Evolutionary conservation across 2,329 filamentous ascomycete genomes (phyloP).

Genomic region (Diaporthe eres): DNA sequence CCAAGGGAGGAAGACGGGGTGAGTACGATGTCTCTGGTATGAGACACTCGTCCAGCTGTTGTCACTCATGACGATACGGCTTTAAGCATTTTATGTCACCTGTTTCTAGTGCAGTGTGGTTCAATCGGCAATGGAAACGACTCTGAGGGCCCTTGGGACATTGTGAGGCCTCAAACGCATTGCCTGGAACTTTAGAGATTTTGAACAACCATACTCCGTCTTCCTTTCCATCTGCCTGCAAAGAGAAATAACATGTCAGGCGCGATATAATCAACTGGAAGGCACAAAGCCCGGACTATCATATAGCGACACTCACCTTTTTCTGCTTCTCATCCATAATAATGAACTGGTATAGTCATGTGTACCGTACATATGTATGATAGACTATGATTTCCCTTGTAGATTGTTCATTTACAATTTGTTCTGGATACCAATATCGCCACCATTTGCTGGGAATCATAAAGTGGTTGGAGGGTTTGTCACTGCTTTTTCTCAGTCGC

Average conservation of each 20-base stretch:
- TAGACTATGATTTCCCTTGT: not conserved
- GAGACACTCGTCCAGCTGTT: slow-evolving; percentile 2
- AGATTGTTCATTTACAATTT: not conserved
- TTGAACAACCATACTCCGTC: too few species aligned
- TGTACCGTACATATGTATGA: too few species aligned
- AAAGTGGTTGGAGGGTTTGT: too few species aligned
- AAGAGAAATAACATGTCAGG: too few species aligned
- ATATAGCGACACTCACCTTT: not conserved
- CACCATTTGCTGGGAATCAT: not conserved
- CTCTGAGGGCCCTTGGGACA: not conserved
- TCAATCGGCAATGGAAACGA: not conserved
- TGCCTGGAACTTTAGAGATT: not conserved
- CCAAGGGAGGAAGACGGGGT: not conserved
- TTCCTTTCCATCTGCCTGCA: too few species aligned
- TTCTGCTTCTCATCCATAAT: too few species aligned
- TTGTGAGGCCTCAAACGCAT: too few species aligned
- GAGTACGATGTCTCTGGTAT: not conserved
- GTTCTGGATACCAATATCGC: not conserved
- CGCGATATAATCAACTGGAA: too few species aligned
- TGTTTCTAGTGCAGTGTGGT: not conserved
- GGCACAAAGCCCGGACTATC: not conserved
- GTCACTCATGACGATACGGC: not conserved
- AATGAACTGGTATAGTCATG: too few species aligned
- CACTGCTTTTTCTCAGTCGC: too few species aligned
- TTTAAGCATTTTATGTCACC: not conserved